Conservation (phyloP, 495 filamentous ascomycete species). For the Trichoderma reesei region DNA sequence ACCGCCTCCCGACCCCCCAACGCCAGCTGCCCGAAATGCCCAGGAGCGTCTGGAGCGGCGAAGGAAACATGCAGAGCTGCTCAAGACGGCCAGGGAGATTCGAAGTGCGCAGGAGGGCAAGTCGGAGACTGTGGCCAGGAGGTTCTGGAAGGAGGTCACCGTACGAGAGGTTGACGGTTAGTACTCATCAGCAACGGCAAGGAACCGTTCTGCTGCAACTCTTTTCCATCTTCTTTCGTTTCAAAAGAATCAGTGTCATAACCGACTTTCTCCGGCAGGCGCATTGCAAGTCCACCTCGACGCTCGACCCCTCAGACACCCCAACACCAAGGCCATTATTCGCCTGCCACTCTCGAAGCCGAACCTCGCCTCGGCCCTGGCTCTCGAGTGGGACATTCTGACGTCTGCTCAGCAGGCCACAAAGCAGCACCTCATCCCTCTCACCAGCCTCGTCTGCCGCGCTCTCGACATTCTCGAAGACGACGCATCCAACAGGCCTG, state of each 20-base stretch:
- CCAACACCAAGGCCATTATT: slow-evolving; percentile 53
- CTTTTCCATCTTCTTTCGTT: neutral
- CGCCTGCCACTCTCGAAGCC: slow-evolving; percentile 63
- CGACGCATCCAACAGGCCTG: slow-evolving; percentile 24
- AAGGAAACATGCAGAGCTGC: slow-evolving; percentile 43
- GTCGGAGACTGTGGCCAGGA: slow-evolving; percentile 33
- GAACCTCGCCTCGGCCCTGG: slow-evolving; percentile 75
- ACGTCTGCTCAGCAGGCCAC: slow-evolving; percentile 67
- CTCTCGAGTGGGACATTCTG: slow-evolving; percentile 86
- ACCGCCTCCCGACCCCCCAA: slow-evolving; percentile 70
- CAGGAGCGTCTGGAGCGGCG: slow-evolving; percentile 42
- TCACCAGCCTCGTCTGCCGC: slow-evolving; percentile 77
- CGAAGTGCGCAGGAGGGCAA: slow-evolving; percentile 14
- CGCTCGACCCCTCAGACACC: slow-evolving; percentile 65
- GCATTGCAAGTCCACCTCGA: slow-evolving; percentile 73
- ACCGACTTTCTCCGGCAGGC: slow-evolving; percentile 26
- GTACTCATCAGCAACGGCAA: neutral
- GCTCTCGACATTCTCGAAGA: slow-evolving; percentile 68
- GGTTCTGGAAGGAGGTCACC: slow-evolving; percentile 77
- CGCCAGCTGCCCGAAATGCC: slow-evolving; percentile 22
- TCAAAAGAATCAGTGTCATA: slow-evolving; percentile 1
- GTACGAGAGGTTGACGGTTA: slow-evolving; percentile 48
- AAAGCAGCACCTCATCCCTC: slow-evolving; percentile 70
- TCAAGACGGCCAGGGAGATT: slow-evolving; percentile 38
- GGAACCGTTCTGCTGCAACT: too few species aligned